phyloP scores from a whole-genome alignment of 176 grass and related monocot species.

The Dendrocalamus sinicus region DNA sequence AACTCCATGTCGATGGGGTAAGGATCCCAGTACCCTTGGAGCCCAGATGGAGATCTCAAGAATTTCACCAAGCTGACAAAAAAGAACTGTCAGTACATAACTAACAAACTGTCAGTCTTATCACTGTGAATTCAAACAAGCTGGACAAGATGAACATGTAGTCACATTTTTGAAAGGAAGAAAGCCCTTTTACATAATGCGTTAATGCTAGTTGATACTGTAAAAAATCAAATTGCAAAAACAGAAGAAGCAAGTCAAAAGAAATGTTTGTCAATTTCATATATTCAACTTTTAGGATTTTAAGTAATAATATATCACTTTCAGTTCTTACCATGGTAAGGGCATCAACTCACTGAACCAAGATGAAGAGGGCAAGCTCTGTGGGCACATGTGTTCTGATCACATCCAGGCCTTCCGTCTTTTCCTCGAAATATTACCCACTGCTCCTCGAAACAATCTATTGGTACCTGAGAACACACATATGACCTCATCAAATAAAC shows the following conservation, averaged over 20 bases:
- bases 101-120: background rate
- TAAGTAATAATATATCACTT: background rate
- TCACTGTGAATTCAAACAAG: background rate
- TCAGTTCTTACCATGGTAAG: conserved; percentile 81
- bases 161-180: background rate
- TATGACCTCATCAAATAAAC: background rate
- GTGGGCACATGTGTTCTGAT: conserved; percentile 96
- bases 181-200: background rate
- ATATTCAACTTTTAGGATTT: background rate
- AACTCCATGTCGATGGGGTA: conserved; percentile 99
- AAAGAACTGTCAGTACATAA: background rate
- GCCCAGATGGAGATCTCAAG: conserved; percentile 85
- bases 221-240: background rate
- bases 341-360: conserved; percentile 90
- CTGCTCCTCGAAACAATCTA: conserved; percentile 95
- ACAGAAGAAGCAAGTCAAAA: background rate
- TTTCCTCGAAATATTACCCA: conserved; percentile 98
- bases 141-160: background rate
- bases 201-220: background rate
- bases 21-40: conserved; percentile 96
- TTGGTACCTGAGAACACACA: conserved; percentile 68
- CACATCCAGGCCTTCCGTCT: conserved; percentile 83
- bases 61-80: conserved; percentile 86
- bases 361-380: conserved; percentile 97
- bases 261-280: background rate